Base-by-base conservation (phyloP, 106 monocot species). In the Allium sativum region DNA sequence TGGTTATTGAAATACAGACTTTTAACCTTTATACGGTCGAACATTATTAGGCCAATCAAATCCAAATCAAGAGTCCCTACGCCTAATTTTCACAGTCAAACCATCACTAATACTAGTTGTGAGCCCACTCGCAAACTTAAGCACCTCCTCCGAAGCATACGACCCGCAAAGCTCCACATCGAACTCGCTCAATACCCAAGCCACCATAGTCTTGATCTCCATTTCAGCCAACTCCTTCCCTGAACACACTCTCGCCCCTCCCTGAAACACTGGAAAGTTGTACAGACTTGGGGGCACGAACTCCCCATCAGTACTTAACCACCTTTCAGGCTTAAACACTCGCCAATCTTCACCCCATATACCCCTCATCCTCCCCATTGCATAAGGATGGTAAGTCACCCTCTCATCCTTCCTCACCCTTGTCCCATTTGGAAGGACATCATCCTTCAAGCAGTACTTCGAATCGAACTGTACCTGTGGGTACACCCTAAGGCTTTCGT, bases 391-490 rank as follows among this genome's bases (percentile, higher is more conserved):
- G 65, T 74, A 74, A 4, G 79, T 79, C 31, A 79, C 74, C 48
- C 74, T 52, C 1, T 58, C 62, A 12, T 44, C 65, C 12, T 55
- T 65, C 6, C 19, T 13, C 42, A 79, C 65, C 44, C 62, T 61
- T 8, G 79, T 74, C 8, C 79, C 79, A 22, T 79, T 74, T 20
- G 79, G 70, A 16, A 79, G 61, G 15, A 74, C 48, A 55, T 74
- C 79, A 66, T 79, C 79, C 48, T 70, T 70, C 6, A 70, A 11
- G 65, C 72, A 66, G 56, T 70, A 79, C 61, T 79, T 79, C 21
- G 79, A 79, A 59, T 79, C 70, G 65, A 79, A 79, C 56, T 79
- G 79, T 40, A 79, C 79, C 42, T 74, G 79, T 21, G 79, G 79
- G 74, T 70, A 79, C 7, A 79, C 70, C 47, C 79, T 44, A 70